These are phyloP conservation scores for Phialophora chinensis DNA, from an alignment of 2,329 filamentous ascomycete genomes.

Conservation along the genomic window DNA sequence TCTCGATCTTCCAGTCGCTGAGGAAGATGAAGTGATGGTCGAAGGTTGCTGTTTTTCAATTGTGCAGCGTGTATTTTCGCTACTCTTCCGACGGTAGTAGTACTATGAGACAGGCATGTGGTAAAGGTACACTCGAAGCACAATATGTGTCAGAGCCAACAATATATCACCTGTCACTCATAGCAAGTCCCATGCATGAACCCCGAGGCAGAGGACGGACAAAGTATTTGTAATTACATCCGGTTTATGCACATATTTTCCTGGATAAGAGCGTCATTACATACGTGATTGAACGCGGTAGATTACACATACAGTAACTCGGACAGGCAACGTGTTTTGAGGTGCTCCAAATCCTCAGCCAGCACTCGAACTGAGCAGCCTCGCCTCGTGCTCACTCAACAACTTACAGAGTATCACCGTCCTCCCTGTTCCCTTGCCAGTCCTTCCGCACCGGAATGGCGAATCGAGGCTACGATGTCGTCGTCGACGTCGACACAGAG, in stretches of 20 bases:
- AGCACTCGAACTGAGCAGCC: background rate
- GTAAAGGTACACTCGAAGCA: too few relatives aligned
- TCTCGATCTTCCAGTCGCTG: background rate
- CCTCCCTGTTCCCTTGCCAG: background rate
- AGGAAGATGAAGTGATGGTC: background rate
- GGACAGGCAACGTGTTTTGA: slow-evolving; percentile 28
- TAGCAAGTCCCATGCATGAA: background rate
- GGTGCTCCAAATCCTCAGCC: background rate
- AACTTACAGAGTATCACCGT: background rate
- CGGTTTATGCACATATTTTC: too few relatives aligned
- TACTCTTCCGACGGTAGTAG: background rate
- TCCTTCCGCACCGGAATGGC: slow-evolving; percentile 62
- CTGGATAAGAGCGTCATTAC: slow-evolving; percentile 5
- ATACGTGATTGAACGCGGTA: background rate
- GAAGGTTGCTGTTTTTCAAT: background rate
- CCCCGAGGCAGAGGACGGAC: too few relatives aligned
- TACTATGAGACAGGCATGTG: background rate
- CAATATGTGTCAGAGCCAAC: background rate
- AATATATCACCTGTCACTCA: background rate
- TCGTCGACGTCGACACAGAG: slow-evolving; percentile 97
- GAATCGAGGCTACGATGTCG: slow-evolving; percentile 91
- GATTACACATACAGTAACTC: slow-evolving; percentile 10
- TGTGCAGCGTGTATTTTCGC: background rate
- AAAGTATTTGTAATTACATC: background rate
- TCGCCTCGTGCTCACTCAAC: slow-evolving; percentile 6